These are phyloP conservation scores for Pterocarpus santalinus DNA, from an alignment of 306 rosid species.

Conservation along the genomic window DNA sequence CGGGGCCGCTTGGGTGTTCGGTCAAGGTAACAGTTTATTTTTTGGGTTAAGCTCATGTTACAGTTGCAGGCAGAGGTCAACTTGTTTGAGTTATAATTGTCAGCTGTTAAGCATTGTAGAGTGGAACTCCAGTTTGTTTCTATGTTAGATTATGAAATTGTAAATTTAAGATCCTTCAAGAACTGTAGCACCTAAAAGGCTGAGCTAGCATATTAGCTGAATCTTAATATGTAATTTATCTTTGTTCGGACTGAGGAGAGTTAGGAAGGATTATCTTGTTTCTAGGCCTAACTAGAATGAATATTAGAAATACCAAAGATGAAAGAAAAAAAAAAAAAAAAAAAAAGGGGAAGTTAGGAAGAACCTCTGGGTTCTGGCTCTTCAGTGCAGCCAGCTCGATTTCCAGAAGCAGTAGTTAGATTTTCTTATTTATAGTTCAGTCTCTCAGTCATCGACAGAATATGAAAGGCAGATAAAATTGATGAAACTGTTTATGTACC, in stretches of 20 bases:
- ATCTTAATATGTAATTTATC: background rate
- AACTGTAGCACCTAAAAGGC: slow-evolving; percentile 14
- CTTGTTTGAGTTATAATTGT: slow-evolving; percentile 15
- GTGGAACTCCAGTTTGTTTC: slow-evolving; percentile 1
- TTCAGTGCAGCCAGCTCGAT: slow-evolving; percentile 4
- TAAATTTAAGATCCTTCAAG: slow-evolving; percentile 14
- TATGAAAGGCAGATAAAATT: slow-evolving; percentile 39
- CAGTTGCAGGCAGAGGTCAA: background rate
- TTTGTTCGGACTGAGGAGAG: slow-evolving; percentile 1
- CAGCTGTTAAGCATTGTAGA: slow-evolving; percentile 1
- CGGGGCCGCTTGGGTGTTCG: slow-evolving; percentile 84
- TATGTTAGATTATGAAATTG: slow-evolving; percentile 11
- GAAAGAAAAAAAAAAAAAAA: background rate
- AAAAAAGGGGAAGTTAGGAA: background rate
- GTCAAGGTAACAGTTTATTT: slow-evolving; percentile 65
- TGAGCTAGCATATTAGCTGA: background rate
- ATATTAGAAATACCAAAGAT: background rate
- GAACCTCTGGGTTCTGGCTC: slow-evolving; percentile 11
- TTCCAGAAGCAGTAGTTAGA: slow-evolving; percentile 24
- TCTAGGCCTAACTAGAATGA: slow-evolving; percentile 8
- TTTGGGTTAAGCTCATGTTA: background rate
- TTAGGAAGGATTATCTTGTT: background rate
- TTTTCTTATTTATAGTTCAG: slow-evolving; percentile 4
- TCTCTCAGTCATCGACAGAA: background rate
- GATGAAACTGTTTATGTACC: slow-evolving; percentile 47